phyloP scores from a whole-genome alignment of 495 filamentous ascomycete genomes.

The Daldinia decipiens region DNA sequence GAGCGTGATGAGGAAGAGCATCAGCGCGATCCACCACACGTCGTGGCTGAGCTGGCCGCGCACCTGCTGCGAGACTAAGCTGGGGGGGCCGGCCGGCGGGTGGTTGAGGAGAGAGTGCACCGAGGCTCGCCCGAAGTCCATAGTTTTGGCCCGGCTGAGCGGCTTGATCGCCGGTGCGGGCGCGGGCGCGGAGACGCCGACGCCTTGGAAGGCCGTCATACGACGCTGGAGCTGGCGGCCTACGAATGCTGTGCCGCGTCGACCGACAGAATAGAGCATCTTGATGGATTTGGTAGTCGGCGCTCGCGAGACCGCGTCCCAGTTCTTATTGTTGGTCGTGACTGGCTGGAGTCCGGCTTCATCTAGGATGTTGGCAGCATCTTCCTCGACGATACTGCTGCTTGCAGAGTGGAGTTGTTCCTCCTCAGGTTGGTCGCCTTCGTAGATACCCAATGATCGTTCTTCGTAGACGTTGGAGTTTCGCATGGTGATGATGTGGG shows the following conservation, averaged over 20 bases:
- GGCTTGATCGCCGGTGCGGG: slow-evolving; percentile 21
- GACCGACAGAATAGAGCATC: slow-evolving; percentile 39
- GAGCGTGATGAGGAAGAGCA: slow-evolving; percentile 74
- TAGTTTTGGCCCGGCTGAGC: slow-evolving; percentile 34
- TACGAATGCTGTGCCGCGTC: slow-evolving; percentile 44
- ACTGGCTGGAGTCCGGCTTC: slow-evolving; percentile 31
- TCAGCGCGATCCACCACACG: slow-evolving; percentile 82
- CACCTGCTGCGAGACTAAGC: slow-evolving; percentile 70
- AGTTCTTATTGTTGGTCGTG: slow-evolving; percentile 22
- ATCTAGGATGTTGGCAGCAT: slow-evolving; percentile 21
- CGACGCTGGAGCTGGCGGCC: slow-evolving; percentile 42
- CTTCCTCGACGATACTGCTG: slow-evolving; percentile 39
- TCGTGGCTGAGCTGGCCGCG: slow-evolving; percentile 86
- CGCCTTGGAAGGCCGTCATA: slow-evolving; percentile 44
- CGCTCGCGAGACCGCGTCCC: slow-evolving; percentile 32
- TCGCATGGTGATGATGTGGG: slow-evolving; percentile 72
- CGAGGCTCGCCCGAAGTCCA: slow-evolving; percentile 40
- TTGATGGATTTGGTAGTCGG: slow-evolving; percentile 35
- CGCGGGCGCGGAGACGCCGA: slow-evolving; percentile 35
- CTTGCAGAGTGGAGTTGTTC: slow-evolving; percentile 44
- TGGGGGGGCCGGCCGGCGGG: slow-evolving; percentile 27
- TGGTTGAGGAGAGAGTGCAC: slow-evolving; percentile 42
- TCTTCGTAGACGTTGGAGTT: slow-evolving; percentile 67
- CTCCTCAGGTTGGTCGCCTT: slow-evolving; percentile 55
- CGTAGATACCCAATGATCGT: slow-evolving; percentile 67